These are phyloP conservation scores for Hygrophila difformis DNA, from an alignment of 257 asterid genomes.

Conservation along the genomic window DNA sequence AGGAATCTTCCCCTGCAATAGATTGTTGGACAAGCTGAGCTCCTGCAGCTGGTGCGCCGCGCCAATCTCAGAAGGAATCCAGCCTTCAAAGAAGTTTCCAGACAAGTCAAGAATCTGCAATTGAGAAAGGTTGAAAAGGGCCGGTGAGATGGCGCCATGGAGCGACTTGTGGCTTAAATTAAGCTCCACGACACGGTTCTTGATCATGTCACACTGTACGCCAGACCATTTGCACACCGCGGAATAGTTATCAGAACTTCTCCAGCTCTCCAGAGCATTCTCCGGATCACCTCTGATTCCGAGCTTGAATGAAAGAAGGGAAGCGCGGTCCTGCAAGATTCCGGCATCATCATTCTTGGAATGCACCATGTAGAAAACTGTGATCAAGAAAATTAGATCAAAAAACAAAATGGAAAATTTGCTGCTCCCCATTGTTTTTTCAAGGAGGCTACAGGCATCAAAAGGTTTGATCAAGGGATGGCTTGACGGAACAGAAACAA, in stretches of 20 bases:
- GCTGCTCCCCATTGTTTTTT: constrained; percentile 27
- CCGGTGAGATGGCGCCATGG: constrained; percentile 47
- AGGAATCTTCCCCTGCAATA: constrained; percentile 53
- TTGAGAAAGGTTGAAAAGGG: constrained; percentile 38
- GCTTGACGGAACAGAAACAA: not conserved
- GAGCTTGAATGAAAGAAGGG: constrained; percentile 66
- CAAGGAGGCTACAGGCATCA: not conserved
- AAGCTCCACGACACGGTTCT: constrained; percentile 40
- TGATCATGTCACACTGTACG: constrained; percentile 35
- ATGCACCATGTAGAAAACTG: constrained; percentile 22
- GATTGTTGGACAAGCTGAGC: constrained; percentile 57
- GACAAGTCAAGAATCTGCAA: constrained; percentile 62
- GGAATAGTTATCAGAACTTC: constrained; percentile 14
- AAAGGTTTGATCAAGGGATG: not conserved
- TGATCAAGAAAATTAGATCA: constrained; percentile 26
- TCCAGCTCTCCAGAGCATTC: constrained; percentile 42
- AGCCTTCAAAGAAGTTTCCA: constrained; percentile 50
- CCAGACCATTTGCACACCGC: constrained; percentile 66
- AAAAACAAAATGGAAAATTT: constrained; percentile 33
- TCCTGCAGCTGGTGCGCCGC: constrained; percentile 32
- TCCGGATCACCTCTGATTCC: constrained; percentile 43
- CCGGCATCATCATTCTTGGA: constrained; percentile 22
- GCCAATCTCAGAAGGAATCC: constrained; percentile 54
- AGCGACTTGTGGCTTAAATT: constrained; percentile 51
- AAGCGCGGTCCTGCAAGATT: constrained; percentile 28